Base-by-base conservation (phyloP, 1,284 basidiomycete species). In the Vanrija humicola region DNA sequence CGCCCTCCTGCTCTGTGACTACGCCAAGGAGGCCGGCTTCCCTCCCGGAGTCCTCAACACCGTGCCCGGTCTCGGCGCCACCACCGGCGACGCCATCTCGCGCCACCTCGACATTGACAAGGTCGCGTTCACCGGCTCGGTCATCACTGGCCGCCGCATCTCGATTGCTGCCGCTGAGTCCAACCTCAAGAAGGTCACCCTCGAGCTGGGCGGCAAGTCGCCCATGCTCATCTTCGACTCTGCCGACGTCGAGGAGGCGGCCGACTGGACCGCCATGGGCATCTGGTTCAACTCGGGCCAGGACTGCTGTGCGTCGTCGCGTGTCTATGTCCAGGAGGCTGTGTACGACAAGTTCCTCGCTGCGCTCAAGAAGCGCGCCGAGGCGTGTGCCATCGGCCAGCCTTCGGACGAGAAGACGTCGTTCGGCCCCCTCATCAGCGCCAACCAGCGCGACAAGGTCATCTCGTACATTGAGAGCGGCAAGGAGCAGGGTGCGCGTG, bases 41-140 rank as follows among this genome's bases (percentile, higher is more conserved):
- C 94, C 94, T 4, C 84, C 90, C 9, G 93, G 94, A 57, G 93
- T 95, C n/a, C 72, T 97, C 65, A 96, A 96, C 78, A 88, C 88
- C 28, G 80, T 93, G 18, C 85, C 87, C 5, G 91, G 92, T 34
- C 82, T 88, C 54, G 95, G 95, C 21, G 70, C 80, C 48, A 80
- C 90, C 48, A 92, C 90, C 55, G 95, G 95, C 40, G 86, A 89
- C 23, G 89, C 90, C 28, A 82, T 95, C 60, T 78, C 89, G 8
- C 74, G 82, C 16, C 90, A 94, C 75, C 80, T 72, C 49, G 88
- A 86, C 64, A 86, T 93, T 51, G 88, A 92, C 78, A 93, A 93
- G 76, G 62, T 79, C 25, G 78, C 79, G 1, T 81, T 82, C 69
- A 81, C 80, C n/a, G 81, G 81, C 4, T 79, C 77, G 52, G 91